Conservation (phyloP, 768 basidiomycete species). For the Psilocybe subaeruginosa region DNA sequence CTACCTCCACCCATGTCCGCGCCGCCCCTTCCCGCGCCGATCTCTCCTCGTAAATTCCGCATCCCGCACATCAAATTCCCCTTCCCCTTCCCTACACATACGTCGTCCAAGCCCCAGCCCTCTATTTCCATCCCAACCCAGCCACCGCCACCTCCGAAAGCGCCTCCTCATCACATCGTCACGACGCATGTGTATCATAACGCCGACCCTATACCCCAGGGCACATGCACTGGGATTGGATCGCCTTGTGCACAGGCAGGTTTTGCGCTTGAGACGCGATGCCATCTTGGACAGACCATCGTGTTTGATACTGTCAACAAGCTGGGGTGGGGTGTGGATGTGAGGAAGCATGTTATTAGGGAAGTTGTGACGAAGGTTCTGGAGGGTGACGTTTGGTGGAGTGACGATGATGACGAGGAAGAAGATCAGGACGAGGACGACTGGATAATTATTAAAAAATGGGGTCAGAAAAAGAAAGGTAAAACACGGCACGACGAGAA, state of each 20-base stretch:
- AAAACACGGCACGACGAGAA: slow-evolving; percentile 15
- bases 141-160: slow-evolving; percentile 15
- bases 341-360: slow-evolving; percentile 75
- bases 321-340: slow-evolving; percentile 81
- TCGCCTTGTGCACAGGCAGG: slow-evolving; percentile 84
- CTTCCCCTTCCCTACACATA: slow-evolving; percentile 56
- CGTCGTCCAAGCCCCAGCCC: slow-evolving; percentile 6
- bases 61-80: slow-evolving; percentile 6
- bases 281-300: slow-evolving; percentile 89
- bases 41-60: not conserved
- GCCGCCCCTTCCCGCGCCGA: not conserved
- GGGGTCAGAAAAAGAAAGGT: slow-evolving; percentile 25
- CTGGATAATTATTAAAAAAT: not conserved
- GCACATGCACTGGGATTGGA: slow-evolving; percentile 72
- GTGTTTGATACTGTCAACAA: slow-evolving; percentile 86
- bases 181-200: slow-evolving; percentile 88
- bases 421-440: slow-evolving; percentile 11
- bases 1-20: slow-evolving; percentile 49
- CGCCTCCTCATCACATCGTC: slow-evolving; percentile 31
- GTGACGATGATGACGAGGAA: slow-evolving; percentile 29
- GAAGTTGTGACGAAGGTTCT: slow-evolving; percentile 69
- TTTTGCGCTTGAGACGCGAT: slow-evolving; percentile 85
- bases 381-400: slow-evolving; percentile 54
- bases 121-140: slow-evolving; percentile 14
- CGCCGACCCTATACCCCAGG: slow-evolving; percentile 91